phyloP scores from a whole-genome alignment of 2,329 filamentous ascomycete genomes.

The Diaporthe longicolla region DNA sequence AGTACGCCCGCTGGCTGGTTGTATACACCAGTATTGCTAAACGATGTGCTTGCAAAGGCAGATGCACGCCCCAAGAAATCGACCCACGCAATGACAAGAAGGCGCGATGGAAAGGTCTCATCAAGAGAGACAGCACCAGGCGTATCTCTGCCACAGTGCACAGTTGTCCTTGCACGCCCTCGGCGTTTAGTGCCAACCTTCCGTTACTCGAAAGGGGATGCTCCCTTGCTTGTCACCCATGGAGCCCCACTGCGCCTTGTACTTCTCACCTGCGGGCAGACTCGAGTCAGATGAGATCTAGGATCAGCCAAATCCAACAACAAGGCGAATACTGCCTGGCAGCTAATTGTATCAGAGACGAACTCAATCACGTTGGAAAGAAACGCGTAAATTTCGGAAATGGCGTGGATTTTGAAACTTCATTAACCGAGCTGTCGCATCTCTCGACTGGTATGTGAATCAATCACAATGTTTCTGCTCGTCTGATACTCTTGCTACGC shows the following conservation, averaged over 20 bases:
- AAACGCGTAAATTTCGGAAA: background rate
- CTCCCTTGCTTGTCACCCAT: constrained; percentile 4
- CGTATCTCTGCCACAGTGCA: background rate
- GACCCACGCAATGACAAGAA: background rate
- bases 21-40: background rate
- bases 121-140: background rate
- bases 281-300: background rate
- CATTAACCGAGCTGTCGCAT: background rate
- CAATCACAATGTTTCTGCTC: background rate
- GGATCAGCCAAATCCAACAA: background rate
- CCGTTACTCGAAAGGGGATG: background rate
- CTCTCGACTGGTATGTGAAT: background rate
- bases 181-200: too few relatives aligned
- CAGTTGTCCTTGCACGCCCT: background rate
- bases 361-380: background rate
- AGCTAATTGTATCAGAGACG: background rate
- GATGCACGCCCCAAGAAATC: background rate
- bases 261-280: constrained; percentile 5
- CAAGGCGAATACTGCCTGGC: background rate
- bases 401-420: background rate
- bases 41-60: background rate
- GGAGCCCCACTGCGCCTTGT: constrained; percentile 1
- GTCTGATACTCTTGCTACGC: background rate
- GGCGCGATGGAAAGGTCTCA: background rate
- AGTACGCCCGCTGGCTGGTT: background rate